Base-by-base conservation (phyloP, 805 yeast species). In the Blastobotrys americana region DNA sequence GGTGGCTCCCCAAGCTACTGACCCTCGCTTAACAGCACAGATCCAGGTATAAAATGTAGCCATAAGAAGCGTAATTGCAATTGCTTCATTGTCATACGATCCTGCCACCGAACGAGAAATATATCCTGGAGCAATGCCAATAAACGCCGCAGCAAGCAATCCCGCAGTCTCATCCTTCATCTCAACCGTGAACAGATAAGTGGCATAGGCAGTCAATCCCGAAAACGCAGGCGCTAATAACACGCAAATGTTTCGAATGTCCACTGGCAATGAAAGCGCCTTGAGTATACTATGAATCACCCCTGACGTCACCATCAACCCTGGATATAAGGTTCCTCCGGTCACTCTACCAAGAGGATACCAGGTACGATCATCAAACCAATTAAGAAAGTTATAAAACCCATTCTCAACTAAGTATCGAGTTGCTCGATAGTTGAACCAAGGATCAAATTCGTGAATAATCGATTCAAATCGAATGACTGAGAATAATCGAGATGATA, bases 301-400 rank as follows among this genome's bases (percentile, higher is more conserved):
- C 18, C 95, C 94, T n/a, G 94, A 80, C 3, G 98, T 87, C 20
- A 94, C 96, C 99, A 93, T 93, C 54, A 94, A 71, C 5, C 99
- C 99, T 3, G 99, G 99, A 60, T 94, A 93, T 50, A 93, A 67
- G 1, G 98, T 94, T 47, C 99, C 98, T 55, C 99, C 99, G 9
- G 98, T 93, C 59, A 93, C 98, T 69, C 99, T 78, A 17, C 99
- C 99, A 54, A 93, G 73, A 16, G 99, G 99, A 65, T 93, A 93
- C 99, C 99, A 93, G 16, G 98, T 90, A 61, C 96, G 78, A 64
- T 90, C 97, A 64, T 93, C 98, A 59, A 93, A 93, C 98, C 98
- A 93, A 65, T 93, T 93, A 59, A 94, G 73, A 60, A 93, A 94
- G 54, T 88, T 89, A 70, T 88, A 83, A 65, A 78, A 90, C 4